Conservation (phyloP, 2,329 filamentous ascomycete species). For the Escovopsis weberi region DNA sequence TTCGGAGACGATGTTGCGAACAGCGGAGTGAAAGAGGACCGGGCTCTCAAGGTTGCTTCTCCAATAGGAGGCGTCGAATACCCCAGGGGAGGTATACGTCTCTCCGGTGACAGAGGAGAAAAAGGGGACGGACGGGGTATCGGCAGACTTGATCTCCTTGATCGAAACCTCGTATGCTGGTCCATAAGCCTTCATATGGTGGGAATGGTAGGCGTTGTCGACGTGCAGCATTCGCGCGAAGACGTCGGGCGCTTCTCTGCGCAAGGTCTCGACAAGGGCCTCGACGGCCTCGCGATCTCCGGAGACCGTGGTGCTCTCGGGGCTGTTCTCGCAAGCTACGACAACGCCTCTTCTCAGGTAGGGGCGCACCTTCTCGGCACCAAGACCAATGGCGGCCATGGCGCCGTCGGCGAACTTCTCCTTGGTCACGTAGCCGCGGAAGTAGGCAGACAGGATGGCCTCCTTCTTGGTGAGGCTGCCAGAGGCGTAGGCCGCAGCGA, state of each 20-base stretch:
- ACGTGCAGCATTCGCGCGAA: constrained; percentile 1
- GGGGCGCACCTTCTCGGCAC: not conserved
- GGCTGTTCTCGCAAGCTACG: not conserved
- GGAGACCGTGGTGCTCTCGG: not conserved
- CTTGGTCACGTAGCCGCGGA: not conserved
- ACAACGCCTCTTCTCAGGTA: not conserved
- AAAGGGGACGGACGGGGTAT: not conserved
- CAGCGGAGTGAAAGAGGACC: not conserved
- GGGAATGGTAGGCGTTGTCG: constrained; percentile 5
- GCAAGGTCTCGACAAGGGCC: not conserved
- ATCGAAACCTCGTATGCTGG: not conserved
- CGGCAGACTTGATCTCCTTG: not conserved
- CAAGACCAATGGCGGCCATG: not conserved
- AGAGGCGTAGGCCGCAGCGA: not conserved
- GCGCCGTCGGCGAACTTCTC: not conserved
- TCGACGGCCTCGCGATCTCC: constrained; percentile 1
- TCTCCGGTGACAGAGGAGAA: not conserved
- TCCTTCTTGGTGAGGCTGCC: not conserved
- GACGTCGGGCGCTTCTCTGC: not conserved
- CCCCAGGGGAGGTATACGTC: not conserved
- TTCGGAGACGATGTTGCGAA: not conserved
- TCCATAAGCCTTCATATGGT: constrained; percentile 2
- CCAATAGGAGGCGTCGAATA: not conserved
- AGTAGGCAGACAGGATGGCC: not conserved
- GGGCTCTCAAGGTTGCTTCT: not conserved